Evolutionary conservation across 2,329 filamentous ascomycete genomes (phyloP).

Genomic region (Corynespora cassiicola): DNA sequence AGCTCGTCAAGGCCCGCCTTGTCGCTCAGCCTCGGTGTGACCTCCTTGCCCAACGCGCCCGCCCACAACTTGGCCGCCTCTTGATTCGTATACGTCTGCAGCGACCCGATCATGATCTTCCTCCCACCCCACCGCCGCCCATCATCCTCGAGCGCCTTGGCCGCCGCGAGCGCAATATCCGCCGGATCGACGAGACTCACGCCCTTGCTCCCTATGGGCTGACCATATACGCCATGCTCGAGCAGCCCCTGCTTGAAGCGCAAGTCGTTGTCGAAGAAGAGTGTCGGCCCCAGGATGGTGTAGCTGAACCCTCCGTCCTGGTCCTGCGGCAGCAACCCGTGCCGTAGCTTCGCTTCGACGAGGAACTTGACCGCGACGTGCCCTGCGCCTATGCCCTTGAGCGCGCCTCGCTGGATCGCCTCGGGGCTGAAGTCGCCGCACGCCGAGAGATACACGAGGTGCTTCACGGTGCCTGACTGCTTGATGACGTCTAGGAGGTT

Average conservation of each 20-base stretch:
- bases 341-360: conserved; percentile 5
- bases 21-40: conserved; percentile 3
- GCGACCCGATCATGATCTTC: conserved; percentile 9
- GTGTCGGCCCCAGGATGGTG: no score
- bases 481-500: conserved; percentile 1
- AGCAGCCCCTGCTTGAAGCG: background rate
- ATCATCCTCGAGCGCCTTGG: conserved; percentile 10
- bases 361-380: conserved; percentile 6
- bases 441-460: conserved; percentile 6
- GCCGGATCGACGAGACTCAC: conserved; percentile 7
- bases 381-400: no score
- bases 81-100: conserved; percentile 6
- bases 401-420: background rate
- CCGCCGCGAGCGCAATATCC: conserved; percentile 10
- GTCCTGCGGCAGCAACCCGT: conserved; percentile 4
- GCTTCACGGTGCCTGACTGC: conserved; percentile 4
- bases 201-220: conserved; percentile 7
- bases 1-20: conserved; percentile 1
- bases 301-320: conserved; percentile 4
- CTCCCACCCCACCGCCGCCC: conserved; percentile 10
- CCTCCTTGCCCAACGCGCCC: conserved; percentile 7
- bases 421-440: conserved; percentile 2
- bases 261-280: conserved; percentile 4
- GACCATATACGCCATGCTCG: background rate
- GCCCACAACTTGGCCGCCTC: conserved; percentile 9